Evolutionary conservation across 2,329 filamentous ascomycete species (phyloP).

Genomic region (Ampelomyces quisqualis): DNA sequence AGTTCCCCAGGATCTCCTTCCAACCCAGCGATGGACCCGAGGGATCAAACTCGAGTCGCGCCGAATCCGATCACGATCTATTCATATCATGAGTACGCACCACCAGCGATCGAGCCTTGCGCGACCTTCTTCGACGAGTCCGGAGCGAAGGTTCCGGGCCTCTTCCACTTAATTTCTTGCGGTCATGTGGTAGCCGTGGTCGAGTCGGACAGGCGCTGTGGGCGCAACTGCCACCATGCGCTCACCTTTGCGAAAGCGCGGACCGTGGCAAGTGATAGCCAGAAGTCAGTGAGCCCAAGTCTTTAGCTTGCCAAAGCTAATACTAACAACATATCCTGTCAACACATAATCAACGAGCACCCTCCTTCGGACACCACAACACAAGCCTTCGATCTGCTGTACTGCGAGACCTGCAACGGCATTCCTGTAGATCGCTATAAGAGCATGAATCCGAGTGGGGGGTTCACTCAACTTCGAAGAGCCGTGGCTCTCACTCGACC

Average conservation of each 20-base stretch:
- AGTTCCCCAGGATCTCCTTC: too few relatives aligned
- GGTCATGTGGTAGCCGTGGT: constrained; percentile 20
- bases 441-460: neutral
- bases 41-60: neutral
- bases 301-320: neutral
- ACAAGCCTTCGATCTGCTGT: constrained; percentile 10
- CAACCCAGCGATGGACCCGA: neutral
- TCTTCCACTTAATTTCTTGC: constrained; percentile 20
- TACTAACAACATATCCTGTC: neutral
- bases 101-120: constrained; percentile 5
- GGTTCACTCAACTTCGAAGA: constrained; percentile 1
- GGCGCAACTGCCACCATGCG: constrained; percentile 15
- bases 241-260: neutral
- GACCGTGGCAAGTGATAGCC: neutral
- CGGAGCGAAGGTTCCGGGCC: neutral
- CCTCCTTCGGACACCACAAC: neutral
- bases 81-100: neutral
- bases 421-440: constrained; percentile 15
- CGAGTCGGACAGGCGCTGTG: constrained; percentile 11
- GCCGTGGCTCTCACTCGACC: constrained; percentile 11
- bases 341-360: neutral
- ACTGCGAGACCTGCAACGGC: constrained; percentile 19
- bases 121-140: neutral
- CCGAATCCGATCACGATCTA: neutral
- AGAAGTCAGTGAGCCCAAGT: neutral